Base-by-base conservation (phyloP, 495 filamentous ascomycete species). In the Lasiosphaeria ovina region DNA sequence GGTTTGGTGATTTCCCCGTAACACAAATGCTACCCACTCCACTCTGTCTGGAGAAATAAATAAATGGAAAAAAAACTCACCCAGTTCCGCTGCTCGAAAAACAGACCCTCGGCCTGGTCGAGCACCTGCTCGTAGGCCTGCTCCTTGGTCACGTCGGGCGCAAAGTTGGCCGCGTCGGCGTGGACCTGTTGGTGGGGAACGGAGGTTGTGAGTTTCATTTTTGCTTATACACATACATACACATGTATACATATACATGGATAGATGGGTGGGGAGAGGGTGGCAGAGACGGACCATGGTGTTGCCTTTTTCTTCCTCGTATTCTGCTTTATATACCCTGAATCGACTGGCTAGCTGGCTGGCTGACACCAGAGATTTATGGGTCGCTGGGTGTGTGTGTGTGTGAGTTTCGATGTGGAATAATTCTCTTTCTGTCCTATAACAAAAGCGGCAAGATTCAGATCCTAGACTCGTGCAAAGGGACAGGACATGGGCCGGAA, bases 21-120 rank as follows among this genome's bases (percentile, higher is more conserved):
- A 24, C 24, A 24, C 24, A 1, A 24, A 24, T 24, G 24, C 1
- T 2, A 24, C 1, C 24, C 24, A 24, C 24, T 24, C 24, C 24
- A 24, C 24, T 24, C 24, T 24, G 24, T 24, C 24, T 2, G 24
- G 7, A 42, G 38, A 52, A 54, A 48, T 17, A 52, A 49, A 42
- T 33, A 55, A 17, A 24, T 11, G 3, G 31, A 42, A 59, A 9
- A 11, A 45, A 44, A 35, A 33, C 82, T 67, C 74, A 95, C 91
- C 93, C 93, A 96, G 68, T 96, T 96, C 51, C 89, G 79, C 68
- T 96, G 93, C 17, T 83, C 91, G 40, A 85, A 80, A 45, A 92
- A 84, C 4, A 97, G 77, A 16, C 85, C 86, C 60, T 82, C 79
- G 5, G 88, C 84, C 65, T 92, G 85, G 35, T 88, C 76, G 6